Evolutionary conservation across 148 eudicot species (phyloP), one percentile per base, ranked within the genome.

Genomic region (Camellia lanceoleosa): DNA sequence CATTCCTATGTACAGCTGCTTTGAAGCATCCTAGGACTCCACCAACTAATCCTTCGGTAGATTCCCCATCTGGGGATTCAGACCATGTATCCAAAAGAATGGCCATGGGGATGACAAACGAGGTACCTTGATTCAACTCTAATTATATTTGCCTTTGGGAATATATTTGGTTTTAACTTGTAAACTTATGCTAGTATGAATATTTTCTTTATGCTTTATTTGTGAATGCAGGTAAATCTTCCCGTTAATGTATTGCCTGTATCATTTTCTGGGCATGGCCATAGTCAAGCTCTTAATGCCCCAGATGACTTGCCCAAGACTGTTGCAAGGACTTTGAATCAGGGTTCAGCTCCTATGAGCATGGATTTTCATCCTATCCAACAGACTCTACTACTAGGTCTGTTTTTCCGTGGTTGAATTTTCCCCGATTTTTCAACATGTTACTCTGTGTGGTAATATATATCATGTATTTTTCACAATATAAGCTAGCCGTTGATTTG

Each of bases 321-420:
- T 71, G 92, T 92, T 83, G 94, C 87, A 18, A 90, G 97, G 77
- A 84, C 87, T 80, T 80, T 94, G 59, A 86, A 88, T 81, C 94
- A 90, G 68, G 97, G 97, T 49, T 94, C 93, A 75, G 81, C 89
- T 83, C 92, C 95, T 66, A 92, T 88, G 92, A 90, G 93, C 89
- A 94, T 94, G 97, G 98, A 94, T 87, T 94, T 90, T 86, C 97
- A 94, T 78, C 98, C 98, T 82, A 74, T 79, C 71, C 93, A 92
- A 62, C 89, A 90, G 67, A 90, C 93, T n/a, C 84, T 92, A 75
- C 90, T 94, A 73, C 86, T 94, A 47, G 98, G 98, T 95, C 15
- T 70, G 80, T 75, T 73, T 74, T 68, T 55, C 20, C 59, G 59
- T 15, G 6, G 20, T 15, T 55, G 23, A 11, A n/a, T 12, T 65